Percentiles rank a stretch among this genome's conserved stretches.
phyloP scores from a whole-genome alignment of 2,329 filamentous ascomycete genomes.

The Rhynchosporium agropyri region DNA sequence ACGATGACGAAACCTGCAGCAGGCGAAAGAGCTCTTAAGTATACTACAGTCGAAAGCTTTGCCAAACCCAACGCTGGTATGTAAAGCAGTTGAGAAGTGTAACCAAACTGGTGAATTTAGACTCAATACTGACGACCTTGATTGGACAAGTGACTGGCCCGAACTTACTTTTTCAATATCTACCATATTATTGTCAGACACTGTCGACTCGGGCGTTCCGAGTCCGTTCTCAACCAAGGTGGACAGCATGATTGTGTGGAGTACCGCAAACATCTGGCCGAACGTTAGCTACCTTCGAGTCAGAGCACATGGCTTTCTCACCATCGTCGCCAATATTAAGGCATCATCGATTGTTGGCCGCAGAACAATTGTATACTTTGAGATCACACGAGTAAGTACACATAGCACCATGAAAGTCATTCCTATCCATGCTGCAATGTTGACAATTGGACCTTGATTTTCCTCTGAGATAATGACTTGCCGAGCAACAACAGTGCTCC shows the following conservation, averaged over 20 bases:
- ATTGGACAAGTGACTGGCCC: not conserved
- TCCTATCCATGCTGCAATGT: constrained; percentile 45
- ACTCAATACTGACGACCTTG: not conserved
- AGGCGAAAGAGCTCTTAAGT: constrained; percentile 32
- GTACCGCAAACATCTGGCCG: constrained; percentile 16
- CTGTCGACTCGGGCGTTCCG: constrained; percentile 22
- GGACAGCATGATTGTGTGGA: constrained; percentile 13
- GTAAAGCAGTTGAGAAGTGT: constrained; percentile 38
- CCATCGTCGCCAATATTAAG: constrained; percentile 28
- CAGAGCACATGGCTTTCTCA: constrained; percentile 22
- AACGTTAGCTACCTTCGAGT: not conserved
- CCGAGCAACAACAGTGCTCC: constrained; percentile 9
- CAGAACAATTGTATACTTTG: constrained; percentile 29
- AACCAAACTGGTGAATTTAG: constrained; percentile 30
- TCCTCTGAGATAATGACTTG: constrained; percentile 43
- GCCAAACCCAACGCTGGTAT: constrained; percentile 36
- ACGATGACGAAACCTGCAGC: constrained; percentile 25
- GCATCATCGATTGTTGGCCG: constrained; percentile 26
- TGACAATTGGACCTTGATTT: constrained; percentile 46
- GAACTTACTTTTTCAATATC: constrained; percentile 8
- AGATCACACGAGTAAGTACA: constrained; percentile 43
- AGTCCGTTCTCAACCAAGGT: constrained; percentile 30
- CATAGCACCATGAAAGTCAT: constrained; percentile 44
- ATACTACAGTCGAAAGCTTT: constrained; percentile 38
- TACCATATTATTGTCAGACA: constrained; percentile 17